Percentiles rank a stretch among this genome's conserved stretches.
Conservation (phyloP, 2,329 filamentous ascomycete genomes). For the Fusarium nelsonii region DNA sequence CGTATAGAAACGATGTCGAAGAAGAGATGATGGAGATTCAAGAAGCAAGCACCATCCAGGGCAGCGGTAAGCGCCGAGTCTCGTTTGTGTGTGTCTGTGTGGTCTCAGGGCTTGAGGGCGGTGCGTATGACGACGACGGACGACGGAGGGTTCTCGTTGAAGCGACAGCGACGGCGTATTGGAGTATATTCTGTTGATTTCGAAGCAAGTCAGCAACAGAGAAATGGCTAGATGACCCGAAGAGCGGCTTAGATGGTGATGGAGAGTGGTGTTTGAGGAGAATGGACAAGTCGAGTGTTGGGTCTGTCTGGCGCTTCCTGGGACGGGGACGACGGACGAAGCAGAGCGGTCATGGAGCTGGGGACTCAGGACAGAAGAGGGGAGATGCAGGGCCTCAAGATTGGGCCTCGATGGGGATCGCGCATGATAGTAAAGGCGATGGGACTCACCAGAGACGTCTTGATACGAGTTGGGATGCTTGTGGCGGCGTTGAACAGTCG, state of each 20-base stretch:
- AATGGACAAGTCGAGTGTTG: constrained; percentile 31
- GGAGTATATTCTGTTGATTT: constrained; percentile 18
- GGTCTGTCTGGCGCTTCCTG: constrained; percentile 42
- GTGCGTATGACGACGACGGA: constrained; percentile 48
- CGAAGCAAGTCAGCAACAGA: constrained; percentile 43
- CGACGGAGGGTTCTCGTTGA: constrained; percentile 39
- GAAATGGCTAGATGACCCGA: constrained; percentile 6
- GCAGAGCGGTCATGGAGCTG: constrained; percentile 39
- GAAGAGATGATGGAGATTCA: constrained; percentile 42
- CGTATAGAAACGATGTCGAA: constrained; percentile 32
- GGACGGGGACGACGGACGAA: constrained; percentile 47
- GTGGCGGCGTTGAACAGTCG: constrained; percentile 52
- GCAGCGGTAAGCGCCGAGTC: constrained; percentile 53
- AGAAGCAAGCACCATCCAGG: constrained; percentile 49
- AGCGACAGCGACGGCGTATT: constrained; percentile 30
- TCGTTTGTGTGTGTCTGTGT: constrained; percentile 40
- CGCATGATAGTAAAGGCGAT: constrained; percentile 52
- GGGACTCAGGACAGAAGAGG: constrained; percentile 43
- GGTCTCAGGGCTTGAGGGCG: constrained; percentile 48
- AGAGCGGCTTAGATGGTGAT: constrained; percentile 24
- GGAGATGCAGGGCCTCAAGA: constrained; percentile 44
- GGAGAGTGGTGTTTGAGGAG: constrained; percentile 20
- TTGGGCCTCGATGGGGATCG: constrained; percentile 52
- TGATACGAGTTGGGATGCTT: constrained; percentile 51
- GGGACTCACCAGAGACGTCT: constrained; percentile 55